phyloP scores from a whole-genome alignment of 1,139 yeast species.

The Geotrichum cucujoidarum region DNA sequence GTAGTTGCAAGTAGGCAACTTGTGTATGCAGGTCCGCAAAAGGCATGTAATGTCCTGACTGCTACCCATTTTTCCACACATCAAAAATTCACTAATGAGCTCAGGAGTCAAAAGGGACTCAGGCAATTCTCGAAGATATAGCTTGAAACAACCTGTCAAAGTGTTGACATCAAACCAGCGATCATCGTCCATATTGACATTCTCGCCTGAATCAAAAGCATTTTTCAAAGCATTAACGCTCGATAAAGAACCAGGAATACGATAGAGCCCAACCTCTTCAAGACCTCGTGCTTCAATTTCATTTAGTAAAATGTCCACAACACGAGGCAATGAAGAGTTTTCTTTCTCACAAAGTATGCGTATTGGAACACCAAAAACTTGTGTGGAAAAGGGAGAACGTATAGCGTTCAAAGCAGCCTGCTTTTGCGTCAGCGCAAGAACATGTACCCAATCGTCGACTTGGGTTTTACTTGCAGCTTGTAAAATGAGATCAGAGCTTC shows the following conservation, averaged over 20 bases:
- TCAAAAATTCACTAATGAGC: conserved; percentile 49
- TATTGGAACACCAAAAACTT: conserved; percentile 88
- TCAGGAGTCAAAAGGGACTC: conserved; percentile 71
- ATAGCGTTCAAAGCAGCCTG: conserved; percentile 38
- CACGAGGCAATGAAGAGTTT: conserved; percentile 53
- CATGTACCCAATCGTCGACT: conserved; percentile 68
- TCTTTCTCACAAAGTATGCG: conserved; percentile 71
- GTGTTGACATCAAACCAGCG: conserved; percentile 81
- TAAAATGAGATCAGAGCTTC: conserved; percentile 45
- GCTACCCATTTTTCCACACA: conserved; percentile 23
- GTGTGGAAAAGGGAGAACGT: conserved; percentile 30
- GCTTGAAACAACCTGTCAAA: conserved; percentile 83
- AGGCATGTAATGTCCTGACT: conserved; percentile 36
- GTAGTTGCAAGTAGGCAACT: conserved; percentile 62
- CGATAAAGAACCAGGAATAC: conserved; percentile 85
- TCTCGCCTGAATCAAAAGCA: conserved; percentile 69
- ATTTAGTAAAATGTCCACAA: conserved; percentile 58
- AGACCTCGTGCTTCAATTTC: conserved; percentile 81
- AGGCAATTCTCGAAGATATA: conserved; percentile 80
- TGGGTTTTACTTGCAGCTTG: conserved; percentile 64
- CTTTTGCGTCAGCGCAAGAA: conserved; percentile 40
- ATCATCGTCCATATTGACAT: conserved; percentile 59
- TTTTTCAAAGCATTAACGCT: conserved; percentile 65
- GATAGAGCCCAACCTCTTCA: conserved; percentile 85
- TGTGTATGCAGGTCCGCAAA: conserved; percentile 44